Conservation (phyloP, 768 basidiomycete species). For the Chalciporus sphaerocephalus region DNA sequence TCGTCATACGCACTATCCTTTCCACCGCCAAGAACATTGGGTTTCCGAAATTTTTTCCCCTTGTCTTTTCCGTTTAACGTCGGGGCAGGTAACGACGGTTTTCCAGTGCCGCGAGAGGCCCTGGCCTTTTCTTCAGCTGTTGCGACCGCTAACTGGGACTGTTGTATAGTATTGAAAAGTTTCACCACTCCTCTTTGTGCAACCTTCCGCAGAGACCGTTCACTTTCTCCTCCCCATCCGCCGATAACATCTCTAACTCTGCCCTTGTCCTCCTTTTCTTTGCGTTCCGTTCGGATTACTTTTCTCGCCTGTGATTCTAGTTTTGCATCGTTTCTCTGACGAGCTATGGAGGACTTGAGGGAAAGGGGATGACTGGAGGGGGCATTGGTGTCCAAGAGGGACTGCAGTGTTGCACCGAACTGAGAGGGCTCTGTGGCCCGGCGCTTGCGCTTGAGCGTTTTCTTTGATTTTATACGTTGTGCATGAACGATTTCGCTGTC, state of each 20-base stretch:
- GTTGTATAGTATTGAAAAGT: constrained; percentile 82
- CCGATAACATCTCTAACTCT: constrained; percentile 69
- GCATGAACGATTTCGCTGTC: constrained; percentile 61
- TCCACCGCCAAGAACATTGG: constrained; percentile 49
- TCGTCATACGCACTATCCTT: constrained; percentile 49
- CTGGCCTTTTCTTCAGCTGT: constrained; percentile 55
- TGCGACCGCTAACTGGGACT: constrained; percentile 60
- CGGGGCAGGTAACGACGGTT: constrained; percentile 68
- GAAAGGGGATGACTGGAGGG: constrained; percentile 72
- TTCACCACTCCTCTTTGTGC: constrained; percentile 88
- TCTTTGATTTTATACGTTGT: constrained; percentile 62
- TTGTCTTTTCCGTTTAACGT: constrained; percentile 46
- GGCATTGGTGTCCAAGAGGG: constrained; percentile 64
- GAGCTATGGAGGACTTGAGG: constrained; percentile 67
- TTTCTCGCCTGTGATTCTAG: constrained; percentile 69
- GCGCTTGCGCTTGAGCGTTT: constrained; percentile 79
- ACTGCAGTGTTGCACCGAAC: constrained; percentile 73
- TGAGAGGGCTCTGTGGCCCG: constrained; percentile 69
- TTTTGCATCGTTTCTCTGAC: constrained; percentile 71
- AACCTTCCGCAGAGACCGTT: constrained; percentile 72
- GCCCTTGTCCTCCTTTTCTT: constrained; percentile 68
- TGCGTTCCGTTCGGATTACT: constrained; percentile 64
- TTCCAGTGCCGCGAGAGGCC: constrained; percentile 63
- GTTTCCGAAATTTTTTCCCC: constrained; percentile 49
- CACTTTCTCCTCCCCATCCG: constrained; percentile 86